Evolutionary conservation across 2,329 filamentous ascomycete genomes (phyloP).

Genomic region (Sclerotinia trifoliorum): DNA sequence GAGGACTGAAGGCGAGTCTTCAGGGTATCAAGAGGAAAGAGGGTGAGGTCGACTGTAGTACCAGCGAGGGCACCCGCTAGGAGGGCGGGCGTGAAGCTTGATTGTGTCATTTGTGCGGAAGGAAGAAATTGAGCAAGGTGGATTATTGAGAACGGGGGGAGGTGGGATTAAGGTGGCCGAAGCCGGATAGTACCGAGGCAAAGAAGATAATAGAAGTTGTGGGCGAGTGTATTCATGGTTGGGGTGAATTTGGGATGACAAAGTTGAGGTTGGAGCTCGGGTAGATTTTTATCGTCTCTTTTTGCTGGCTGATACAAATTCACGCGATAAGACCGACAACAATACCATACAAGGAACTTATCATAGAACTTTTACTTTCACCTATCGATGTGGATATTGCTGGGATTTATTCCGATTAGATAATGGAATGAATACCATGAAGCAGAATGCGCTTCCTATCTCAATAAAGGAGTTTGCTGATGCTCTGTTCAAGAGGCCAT

Average conservation of each 20-base stretch:
- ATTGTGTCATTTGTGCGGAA: slow-evolving; percentile 35
- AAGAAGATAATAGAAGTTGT: not conserved
- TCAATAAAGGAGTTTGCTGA: slow-evolving; percentile 27
- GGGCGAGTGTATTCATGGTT: slow-evolving; percentile 1
- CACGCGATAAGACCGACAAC: not conserved
- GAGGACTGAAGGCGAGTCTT: slow-evolving; percentile 94
- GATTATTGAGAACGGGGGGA: not conserved
- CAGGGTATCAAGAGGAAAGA: slow-evolving; percentile 97
- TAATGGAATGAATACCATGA: slow-evolving; percentile 19
- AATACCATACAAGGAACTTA: not conserved
- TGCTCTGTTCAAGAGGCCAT: slow-evolving; percentile 27
- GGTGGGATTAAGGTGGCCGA: slow-evolving; percentile 12
- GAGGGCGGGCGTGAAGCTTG: slow-evolving; percentile 59
- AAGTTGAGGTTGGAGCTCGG: slow-evolving; percentile 22
- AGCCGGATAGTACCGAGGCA: slow-evolving; percentile 9
- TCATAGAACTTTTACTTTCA: not conserved
- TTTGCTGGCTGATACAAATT: not conserved
- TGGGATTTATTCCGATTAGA: not conserved
- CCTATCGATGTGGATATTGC: not conserved
- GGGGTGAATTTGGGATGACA: slow-evolving; percentile 15
- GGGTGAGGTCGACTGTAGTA: slow-evolving; percentile 92
- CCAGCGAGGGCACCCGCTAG: slow-evolving; percentile 87
- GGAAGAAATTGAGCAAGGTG: slow-evolving; percentile 15
- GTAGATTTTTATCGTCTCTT: slow-evolving; percentile 18
- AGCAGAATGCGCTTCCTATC: slow-evolving; percentile 24